phyloP scores from a whole-genome alignment of 148 eudicot species.

The Hydrangea macrophylla region DNA sequence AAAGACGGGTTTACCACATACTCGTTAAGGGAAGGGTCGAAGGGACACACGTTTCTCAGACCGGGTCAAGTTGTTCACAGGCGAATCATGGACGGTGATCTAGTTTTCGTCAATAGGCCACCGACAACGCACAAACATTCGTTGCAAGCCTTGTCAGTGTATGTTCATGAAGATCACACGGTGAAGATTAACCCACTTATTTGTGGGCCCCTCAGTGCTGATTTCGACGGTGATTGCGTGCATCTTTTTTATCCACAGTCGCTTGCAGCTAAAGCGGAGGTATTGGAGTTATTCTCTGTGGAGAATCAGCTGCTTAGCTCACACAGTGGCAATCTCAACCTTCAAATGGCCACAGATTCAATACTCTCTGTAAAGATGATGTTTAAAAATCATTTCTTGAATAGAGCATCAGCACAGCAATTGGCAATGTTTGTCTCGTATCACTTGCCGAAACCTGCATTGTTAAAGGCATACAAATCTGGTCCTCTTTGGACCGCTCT shows the following conservation, averaged over 20 bases:
- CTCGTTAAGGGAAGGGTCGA: conserved; percentile 87
- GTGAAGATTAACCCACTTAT: conserved; percentile 88
- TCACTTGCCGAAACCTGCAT: conserved; percentile 50
- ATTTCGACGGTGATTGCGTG: conserved; percentile 93
- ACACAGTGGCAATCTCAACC: conserved; percentile 81
- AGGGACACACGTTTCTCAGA: conserved; percentile 83
- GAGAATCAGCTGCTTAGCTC: conserved; percentile 92
- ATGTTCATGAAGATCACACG: conserved; percentile 79
- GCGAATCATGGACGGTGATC: conserved; percentile 91
- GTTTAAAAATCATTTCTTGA: conserved; percentile 48
- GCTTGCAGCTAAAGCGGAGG: conserved; percentile 86
- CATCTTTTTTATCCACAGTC: conserved; percentile 98
- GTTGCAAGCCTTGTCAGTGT: conserved; percentile 72
- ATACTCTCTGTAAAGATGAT: conserved; percentile 63
- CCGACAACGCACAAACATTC: conserved; percentile 98
- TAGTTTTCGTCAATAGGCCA: conserved; percentile 86
- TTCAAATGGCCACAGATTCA: conserved; percentile 81
- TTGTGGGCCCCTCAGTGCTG: conserved; percentile 95
- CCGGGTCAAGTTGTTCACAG: conserved; percentile 84
- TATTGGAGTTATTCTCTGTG: conserved; percentile 86
- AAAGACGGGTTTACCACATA: conserved; percentile 69
- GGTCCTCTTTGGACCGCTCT: conserved; percentile 77
- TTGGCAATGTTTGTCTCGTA: conserved; percentile 60
- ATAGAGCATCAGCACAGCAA: conserved; percentile 64
- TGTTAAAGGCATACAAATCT: conserved; percentile 35